Conservation (phyloP, 2,329 filamentous ascomycete genomes). For the Epichloe scottii region DNA sequence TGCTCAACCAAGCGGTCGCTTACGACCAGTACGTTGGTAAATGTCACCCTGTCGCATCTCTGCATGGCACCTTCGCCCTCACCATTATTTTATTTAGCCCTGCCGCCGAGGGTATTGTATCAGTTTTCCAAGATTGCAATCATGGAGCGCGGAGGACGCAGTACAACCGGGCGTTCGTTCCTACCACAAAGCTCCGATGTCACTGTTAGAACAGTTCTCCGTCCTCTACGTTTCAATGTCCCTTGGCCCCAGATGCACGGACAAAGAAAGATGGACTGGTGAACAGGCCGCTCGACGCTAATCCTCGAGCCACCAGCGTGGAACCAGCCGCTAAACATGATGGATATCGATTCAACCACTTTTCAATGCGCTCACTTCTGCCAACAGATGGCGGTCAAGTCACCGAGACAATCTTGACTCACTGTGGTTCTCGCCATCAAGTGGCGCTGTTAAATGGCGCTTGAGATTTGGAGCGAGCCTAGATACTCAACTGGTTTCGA, state of each 20-base stretch:
- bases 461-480: background rate
- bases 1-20: background rate
- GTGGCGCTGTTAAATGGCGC: background rate
- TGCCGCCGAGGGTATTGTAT: background rate
- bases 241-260: background rate
- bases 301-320: background rate
- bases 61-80: background rate
- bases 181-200: slow-evolving; percentile 3
- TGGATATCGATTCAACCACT: no score
- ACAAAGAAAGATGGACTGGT: background rate
- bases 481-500: background rate
- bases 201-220: background rate
- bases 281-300: slow-evolving; percentile 1
- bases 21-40: no score
- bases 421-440: background rate
- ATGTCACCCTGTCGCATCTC: no score
- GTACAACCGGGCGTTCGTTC: background rate
- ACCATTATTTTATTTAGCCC: background rate
- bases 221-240: background rate
- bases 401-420: background rate
- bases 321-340: no score
- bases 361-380: no score
- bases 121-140: background rate
- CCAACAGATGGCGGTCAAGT: no score
- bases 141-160: background rate